Evolutionary conservation across 2,329 filamentous ascomycete genomes (phyloP), one percentile per base, ranked within the genome.

Genomic region (Penicillium sp.): DNA sequence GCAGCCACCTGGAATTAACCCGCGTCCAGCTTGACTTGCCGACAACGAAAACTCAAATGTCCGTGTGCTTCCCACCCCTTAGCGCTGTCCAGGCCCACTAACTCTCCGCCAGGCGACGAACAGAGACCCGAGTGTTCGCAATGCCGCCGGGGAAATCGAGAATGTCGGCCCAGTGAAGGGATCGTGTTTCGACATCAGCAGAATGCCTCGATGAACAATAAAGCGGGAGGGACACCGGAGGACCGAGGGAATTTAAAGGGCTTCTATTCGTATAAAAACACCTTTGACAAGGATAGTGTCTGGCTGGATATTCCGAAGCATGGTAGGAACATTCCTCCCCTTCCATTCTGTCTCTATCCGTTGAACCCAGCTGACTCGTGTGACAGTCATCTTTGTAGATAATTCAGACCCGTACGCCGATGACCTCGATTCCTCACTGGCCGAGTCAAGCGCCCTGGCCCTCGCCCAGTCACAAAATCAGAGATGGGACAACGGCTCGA

Each of bases 131-230:
- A 71, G 25, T 82, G 78, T 54, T 70, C 74, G 22, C 76, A 80
- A 58, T 82, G 78, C 59, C 66, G 66, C 53, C 78, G 79, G 58
- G 77, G 75, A 4, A 72, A 70, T 32, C 69, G 78, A 50, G 71
- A 77, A 59, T 82, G 78, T 59, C 65, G 75, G 30, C 75, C 75
- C 15, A 77, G 74, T 52, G 76, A 77, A 45, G 77, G 76, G 35
- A 73, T 82, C 50, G 75, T 80, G 30, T 83, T 82, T 52, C 74
- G 79, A 38, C 79, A 83, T 59, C 78, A 82, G 54, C 79, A 82
- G 61, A 82, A 82, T 71, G 77, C 78, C 18, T 80, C 77, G 13
- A 79, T 82, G 77, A 82, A 81, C 42, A 71, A 73, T 32, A 54
- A 59, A 25, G 62, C 64, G 10, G 65, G 67, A 30, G 66, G 69